These are phyloP conservation scores for Lizonia empirigonia DNA, from an alignment of 2,329 filamentous ascomycete species.

Conservation along the genomic window DNA sequence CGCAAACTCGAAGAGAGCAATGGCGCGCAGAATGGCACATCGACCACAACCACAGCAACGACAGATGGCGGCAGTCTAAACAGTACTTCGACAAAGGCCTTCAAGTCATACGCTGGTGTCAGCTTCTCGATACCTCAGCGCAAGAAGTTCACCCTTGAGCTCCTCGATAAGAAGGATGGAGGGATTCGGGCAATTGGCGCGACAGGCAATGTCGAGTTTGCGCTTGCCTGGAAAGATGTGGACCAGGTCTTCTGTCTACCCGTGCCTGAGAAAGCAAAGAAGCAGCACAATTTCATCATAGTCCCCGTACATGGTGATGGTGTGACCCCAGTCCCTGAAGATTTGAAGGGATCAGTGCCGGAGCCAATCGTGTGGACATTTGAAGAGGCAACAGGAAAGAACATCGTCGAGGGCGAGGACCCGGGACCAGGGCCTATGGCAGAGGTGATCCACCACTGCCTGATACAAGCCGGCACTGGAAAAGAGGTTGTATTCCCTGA, in stretches of 20 bases:
- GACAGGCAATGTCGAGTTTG: slow-evolving; percentile 60
- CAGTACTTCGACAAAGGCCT: slow-evolving; percentile 34
- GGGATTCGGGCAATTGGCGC: slow-evolving; percentile 58
- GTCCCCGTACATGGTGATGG: slow-evolving; percentile 60
- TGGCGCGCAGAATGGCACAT: slow-evolving; percentile 22
- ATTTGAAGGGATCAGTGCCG: slow-evolving; percentile 43
- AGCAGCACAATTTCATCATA: slow-evolving; percentile 67
- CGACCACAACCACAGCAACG: background rate
- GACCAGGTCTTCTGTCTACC: slow-evolving; percentile 66
- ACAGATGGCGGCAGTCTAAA: slow-evolving; percentile 25
- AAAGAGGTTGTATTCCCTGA: slow-evolving; percentile 60
- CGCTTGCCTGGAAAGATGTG: slow-evolving; percentile 57
- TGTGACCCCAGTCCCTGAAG: slow-evolving; percentile 52
- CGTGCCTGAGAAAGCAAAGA: slow-evolving; percentile 67
- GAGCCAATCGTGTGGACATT: slow-evolving; percentile 67
- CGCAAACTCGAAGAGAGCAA: slow-evolving; percentile 45
- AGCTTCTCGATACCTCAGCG: slow-evolving; percentile 67
- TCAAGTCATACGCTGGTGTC: slow-evolving; percentile 53
- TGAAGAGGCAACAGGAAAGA: slow-evolving; percentile 57
- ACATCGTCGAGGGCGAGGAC: slow-evolving; percentile 51
- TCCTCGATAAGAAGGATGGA: slow-evolving; percentile 53
- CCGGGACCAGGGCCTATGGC: slow-evolving; percentile 54
- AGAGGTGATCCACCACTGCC: slow-evolving; percentile 47
- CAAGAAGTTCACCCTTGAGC: slow-evolving; percentile 66
- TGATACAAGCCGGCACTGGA: slow-evolving; percentile 52